A percentile compares a stretch with the other conserved stretches of the same genome.
phyloP scores from a whole-genome alignment of 768 basidiomycete species.

The Guyanaporus albipodus region DNA sequence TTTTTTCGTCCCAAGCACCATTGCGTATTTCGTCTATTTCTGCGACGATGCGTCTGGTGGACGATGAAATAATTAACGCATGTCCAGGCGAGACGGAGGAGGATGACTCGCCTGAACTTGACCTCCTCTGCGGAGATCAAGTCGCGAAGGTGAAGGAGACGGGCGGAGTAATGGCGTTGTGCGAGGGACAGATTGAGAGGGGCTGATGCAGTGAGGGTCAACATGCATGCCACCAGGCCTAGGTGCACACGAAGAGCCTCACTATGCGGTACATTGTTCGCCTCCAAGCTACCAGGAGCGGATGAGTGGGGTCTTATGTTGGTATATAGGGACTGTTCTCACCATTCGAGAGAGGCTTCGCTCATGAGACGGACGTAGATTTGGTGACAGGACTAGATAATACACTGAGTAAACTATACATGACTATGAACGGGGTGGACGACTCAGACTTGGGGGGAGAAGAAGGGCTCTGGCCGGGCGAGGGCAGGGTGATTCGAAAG shows the following conservation, averaged over 20 bases:
- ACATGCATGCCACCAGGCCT: background rate
- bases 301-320: background rate
- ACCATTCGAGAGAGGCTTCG: slow-evolving; percentile 64
- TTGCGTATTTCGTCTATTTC: slow-evolving; percentile 78
- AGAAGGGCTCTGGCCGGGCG: slow-evolving; percentile 57
- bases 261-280: slow-evolving; percentile 53
- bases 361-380: slow-evolving; percentile 68
- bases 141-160: slow-evolving; percentile 68
- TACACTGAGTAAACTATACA: slow-evolving; percentile 18
- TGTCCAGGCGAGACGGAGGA: background rate
- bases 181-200: slow-evolving; percentile 65
- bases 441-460: slow-evolving; percentile 57
- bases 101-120: slow-evolving; percentile 62
- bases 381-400: slow-evolving; percentile 56
- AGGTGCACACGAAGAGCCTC: slow-evolving; percentile 13
- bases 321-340: slow-evolving; percentile 19
- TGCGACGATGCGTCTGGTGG: slow-evolving; percentile 51
- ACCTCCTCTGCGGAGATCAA: slow-evolving; percentile 70
- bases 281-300: slow-evolving; percentile 40
- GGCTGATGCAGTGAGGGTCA: slow-evolving; percentile 40
- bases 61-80: background rate
- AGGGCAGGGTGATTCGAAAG: slow-evolving; percentile 71
- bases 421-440: slow-evolving; percentile 15
- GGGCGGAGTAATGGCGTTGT: slow-evolving; percentile 64
- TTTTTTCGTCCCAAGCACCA: slow-evolving; percentile 59